phyloP scores from a whole-genome alignment of 257 asterid species.

The Solanum tacnaense region DNA sequence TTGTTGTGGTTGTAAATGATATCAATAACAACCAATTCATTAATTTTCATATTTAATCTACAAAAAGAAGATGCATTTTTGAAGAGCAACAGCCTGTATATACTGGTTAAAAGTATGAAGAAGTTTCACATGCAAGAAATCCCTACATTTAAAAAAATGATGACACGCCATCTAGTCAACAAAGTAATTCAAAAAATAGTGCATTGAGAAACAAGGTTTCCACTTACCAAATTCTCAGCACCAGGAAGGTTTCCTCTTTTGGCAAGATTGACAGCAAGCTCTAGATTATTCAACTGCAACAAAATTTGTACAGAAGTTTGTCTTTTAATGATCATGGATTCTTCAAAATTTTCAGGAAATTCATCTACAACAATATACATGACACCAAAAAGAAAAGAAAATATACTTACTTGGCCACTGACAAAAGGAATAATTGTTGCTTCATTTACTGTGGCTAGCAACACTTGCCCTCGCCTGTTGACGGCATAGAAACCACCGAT shows the following conservation, averaged over 20 bases:
- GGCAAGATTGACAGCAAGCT: constrained; percentile 99
- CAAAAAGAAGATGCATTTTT: not conserved
- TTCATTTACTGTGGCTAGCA: constrained; percentile 93
- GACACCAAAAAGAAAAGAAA: not conserved
- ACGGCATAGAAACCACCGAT: constrained; percentile 95
- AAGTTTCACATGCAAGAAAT: not conserved
- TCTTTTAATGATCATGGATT: not conserved
- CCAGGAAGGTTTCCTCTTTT: constrained; percentile 99
- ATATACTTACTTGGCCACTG: constrained; percentile 81
- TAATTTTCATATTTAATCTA: not conserved
- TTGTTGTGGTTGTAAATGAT: not conserved
- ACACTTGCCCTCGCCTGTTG: constrained; percentile 95
- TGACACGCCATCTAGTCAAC: not conserved
- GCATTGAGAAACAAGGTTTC: not conserved
- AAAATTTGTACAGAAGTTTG: not conserved
- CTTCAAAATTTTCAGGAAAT: not conserved
- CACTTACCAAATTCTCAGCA: constrained; percentile 92
- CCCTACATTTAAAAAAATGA: not conserved
- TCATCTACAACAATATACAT: not conserved
- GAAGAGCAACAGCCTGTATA: not conserved
- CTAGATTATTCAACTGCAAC: constrained; percentile 84
- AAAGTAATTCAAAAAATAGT: not conserved
- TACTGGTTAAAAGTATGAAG: not conserved
- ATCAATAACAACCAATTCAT: not conserved
- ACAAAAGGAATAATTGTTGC: constrained; percentile 87